These are phyloP conservation scores for Podaxis mareebaensis DNA, from an alignment of 768 basidiomycete genomes.

Conservation along the genomic window DNA sequence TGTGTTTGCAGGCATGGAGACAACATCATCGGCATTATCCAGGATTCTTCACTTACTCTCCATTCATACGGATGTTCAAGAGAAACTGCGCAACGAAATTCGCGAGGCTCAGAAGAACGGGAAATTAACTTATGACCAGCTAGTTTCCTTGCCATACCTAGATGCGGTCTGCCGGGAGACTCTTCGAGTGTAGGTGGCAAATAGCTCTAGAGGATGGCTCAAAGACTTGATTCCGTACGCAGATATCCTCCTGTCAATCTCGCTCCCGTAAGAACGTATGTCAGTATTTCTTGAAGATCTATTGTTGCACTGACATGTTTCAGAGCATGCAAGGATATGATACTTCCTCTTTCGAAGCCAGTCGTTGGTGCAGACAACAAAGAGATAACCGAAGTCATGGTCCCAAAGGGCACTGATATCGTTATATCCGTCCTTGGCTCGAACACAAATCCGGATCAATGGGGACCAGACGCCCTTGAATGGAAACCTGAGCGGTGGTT, in stretches of 20 bases:
- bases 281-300: neutral
- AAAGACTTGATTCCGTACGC: neutral
- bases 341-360: neutral
- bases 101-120: neutral
- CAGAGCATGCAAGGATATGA: neutral
- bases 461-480: neutral
- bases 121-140: neutral
- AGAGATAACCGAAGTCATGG: neutral
- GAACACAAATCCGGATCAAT: neutral
- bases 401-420: neutral
- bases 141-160: neutral
- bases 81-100: neutral
- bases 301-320: neutral
- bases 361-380: neutral
- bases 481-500: neutral
- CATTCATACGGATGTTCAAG: neutral
- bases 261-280: neutral
- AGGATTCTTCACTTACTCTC: neutral
- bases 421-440: neutral
- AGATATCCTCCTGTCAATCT: neutral
- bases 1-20: neutral
- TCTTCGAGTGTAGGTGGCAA: neutral
- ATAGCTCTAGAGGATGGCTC: neutral
- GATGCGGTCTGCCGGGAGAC: neutral
- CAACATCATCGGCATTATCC: neutral